A percentile compares a stretch with the other conserved stretches of the same genome.
Evolutionary conservation across 805 yeast genomes (phyloP).

Genomic region (Cyberlindnera sargentensis): DNA sequence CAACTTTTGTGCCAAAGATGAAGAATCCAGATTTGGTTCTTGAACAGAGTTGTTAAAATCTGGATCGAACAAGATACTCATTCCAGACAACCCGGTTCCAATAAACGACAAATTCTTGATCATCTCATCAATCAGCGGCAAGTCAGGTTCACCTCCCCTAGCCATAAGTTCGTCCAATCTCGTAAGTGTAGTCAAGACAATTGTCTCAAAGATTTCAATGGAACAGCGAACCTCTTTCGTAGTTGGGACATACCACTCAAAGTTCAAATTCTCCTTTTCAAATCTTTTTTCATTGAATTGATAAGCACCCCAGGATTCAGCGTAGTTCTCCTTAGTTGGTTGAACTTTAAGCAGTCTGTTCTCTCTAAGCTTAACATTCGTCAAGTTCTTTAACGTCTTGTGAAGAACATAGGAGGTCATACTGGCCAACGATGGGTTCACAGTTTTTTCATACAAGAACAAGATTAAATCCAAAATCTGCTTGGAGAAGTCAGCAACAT

Average conservation of each 20-base stretch:
- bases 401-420: constrained; percentile 58
- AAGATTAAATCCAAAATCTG: constrained; percentile 36
- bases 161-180: constrained; percentile 33
- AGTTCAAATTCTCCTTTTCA: constrained; percentile 38
- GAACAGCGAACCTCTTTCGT: constrained; percentile 53
- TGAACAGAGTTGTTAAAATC: constrained; percentile 35
- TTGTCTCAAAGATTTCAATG: constrained; percentile 44
- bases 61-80: constrained; percentile 68
- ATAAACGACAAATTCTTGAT: constrained; percentile 49
- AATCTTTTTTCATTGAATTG: constrained; percentile 52
- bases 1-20: constrained; percentile 22
- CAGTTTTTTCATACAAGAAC: constrained; percentile 23
- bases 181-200: constrained; percentile 37
- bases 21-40: constrained; percentile 6
- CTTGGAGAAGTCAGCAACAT: constrained; percentile 35
- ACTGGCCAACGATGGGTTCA: constrained; percentile 51
- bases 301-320: constrained; percentile 68
- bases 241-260: constrained; percentile 74
- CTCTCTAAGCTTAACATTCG: constrained; percentile 54
- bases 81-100: constrained; percentile 60
- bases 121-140: constrained; percentile 43
- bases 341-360: constrained; percentile 44
- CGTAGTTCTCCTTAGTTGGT: constrained; percentile 27
- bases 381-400: constrained; percentile 55
- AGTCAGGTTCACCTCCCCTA: constrained; percentile 14